Base-by-base conservation (phyloP, 306 rosid species). In the Gillenia trifoliata region DNA sequence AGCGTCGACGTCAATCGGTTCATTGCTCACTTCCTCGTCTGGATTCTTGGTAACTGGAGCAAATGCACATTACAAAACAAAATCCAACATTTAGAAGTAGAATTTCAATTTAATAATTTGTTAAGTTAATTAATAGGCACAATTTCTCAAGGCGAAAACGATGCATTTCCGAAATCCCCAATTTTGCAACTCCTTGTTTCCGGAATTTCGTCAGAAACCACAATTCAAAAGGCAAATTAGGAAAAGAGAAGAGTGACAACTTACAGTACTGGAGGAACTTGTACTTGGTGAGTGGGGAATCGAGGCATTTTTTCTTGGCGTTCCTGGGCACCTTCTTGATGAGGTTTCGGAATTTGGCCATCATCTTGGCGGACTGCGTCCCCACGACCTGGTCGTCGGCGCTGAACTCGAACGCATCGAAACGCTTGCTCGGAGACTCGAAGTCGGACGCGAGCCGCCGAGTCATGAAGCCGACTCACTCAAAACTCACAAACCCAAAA, bases 371-470 rank as follows among this genome's bases (percentile, higher is more conserved):
- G 20, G 85, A 75, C 12, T 17, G 19, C n/a, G 62, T 73, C 66
- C 80, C 87, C 63, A 72, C 10, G 22, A 5, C 56, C 33, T 49
- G 71, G 20, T 84, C 90, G 26, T 87, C 87, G 23, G 66, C 81
- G 75, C 47, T 47, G 77, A 89, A 87, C 29, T 90, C 92, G 86
- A 86, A 90, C 23, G 82, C 86, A 4, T 75, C 41, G 76, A 87
- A 85, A 74, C 85, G 86, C 43, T 70, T 78, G 6, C 59, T 45
- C 11, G 84, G 36, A 12, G 85, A 74, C 0, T 78, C 71, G 3
- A 82, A 63, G 52, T 74, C 71, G 67, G 70, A 12, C 55, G n/a
- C 16, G 10, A 29, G 15, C 36, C 66, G 4, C 4, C 38, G 38
- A 6, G 38, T 61, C 66, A 61, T 61, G 66, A 61, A 57, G 49